phyloP scores from a whole-genome alignment of 768 basidiomycete genomes.

The Auriscalpium vulgare region DNA sequence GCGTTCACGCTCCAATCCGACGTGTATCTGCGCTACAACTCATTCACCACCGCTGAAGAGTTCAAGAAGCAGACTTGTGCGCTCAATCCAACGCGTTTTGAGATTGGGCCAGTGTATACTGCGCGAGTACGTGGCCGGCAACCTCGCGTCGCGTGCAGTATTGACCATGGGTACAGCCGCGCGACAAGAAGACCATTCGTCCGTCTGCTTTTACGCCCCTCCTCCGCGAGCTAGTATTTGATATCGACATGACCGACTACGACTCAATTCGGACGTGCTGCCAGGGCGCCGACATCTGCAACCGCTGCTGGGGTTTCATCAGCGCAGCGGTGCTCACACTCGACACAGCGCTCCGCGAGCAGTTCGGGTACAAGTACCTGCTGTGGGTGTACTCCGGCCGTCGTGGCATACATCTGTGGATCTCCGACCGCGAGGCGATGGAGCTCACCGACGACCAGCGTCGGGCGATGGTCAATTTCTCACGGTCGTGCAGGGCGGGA shows the following conservation, averaged over 20 bases:
- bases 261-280: constrained; percentile 94
- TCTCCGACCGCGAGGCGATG: constrained; percentile 84
- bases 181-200: constrained; percentile 79
- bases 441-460: constrained; percentile 88
- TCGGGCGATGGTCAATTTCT: constrained; percentile 78
- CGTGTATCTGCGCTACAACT: constrained; percentile 92
- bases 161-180: constrained; percentile 45
- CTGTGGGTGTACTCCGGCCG: constrained; percentile 99
- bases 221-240: constrained; percentile 91
- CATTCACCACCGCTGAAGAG: constrained; percentile 77
- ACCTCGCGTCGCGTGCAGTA: background rate
- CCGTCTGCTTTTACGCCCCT: constrained; percentile 62
- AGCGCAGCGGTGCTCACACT: constrained; percentile 85
- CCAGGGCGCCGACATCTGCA: constrained; percentile 84
- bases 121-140: constrained; percentile 53
- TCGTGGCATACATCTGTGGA: constrained; percentile 97
- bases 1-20: constrained; percentile 89
- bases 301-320: constrained; percentile 92
- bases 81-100: constrained; percentile 88
- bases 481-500: constrained; percentile 74
- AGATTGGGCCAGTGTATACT: constrained; percentile 92
- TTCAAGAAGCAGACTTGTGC: constrained; percentile 84
- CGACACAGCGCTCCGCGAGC: constrained; percentile 68
- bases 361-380: constrained; percentile 86
- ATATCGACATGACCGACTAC: constrained; percentile 99